Evolutionary conservation across 805 yeast genomes (phyloP), one percentile per base, ranked within the genome.

Genomic region (Kodamaea jinghongensis): DNA sequence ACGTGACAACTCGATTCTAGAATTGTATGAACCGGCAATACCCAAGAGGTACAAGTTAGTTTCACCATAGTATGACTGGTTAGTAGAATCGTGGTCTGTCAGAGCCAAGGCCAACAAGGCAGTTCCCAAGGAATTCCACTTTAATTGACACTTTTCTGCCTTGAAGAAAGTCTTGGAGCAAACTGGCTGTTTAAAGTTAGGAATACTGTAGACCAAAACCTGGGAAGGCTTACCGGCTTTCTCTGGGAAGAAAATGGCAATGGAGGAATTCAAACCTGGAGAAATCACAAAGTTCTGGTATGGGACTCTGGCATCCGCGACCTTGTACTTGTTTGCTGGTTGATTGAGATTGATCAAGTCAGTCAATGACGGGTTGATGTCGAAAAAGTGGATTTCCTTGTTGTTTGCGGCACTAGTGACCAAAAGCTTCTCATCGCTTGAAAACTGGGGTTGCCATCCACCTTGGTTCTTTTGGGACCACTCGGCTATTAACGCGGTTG

Each of bases 1-100:
- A 53, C 86, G 83, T 47, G 86, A 88, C 53, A 93, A 78, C 42
- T 81, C 76, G 54, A 93, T 90, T 56, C 96, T 76, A 40, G 89
- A 85, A 56, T 91, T 96, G 54, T 87, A 90, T 28, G 90, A 79
- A 10, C 96, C 96, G 26, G 95, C 89, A 50, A 93, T 86, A 44
- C 96, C 96, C 50, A 95, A 74, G 44, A 93, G 64, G 60, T 91
- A 93, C 51, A 93, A 71, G 45, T 91, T 88, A 38, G 96, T 87
- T 69, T 93, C 98, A 51, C 99, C 99, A 59, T 93, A 93, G 68
- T 93, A 93, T 2, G 95, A 84, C 71, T 91, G 83, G 61, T 95
- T 95, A 25, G 95, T 78, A 23, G 93, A 74, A 65, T 93, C 99
- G 51, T 91, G 96, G 65, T 93, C 99, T 17, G 97, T 93, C 33